Evolutionary conservation across 208 protist genomes (phyloP).

Genomic region (Crithidia sp.): DNA sequence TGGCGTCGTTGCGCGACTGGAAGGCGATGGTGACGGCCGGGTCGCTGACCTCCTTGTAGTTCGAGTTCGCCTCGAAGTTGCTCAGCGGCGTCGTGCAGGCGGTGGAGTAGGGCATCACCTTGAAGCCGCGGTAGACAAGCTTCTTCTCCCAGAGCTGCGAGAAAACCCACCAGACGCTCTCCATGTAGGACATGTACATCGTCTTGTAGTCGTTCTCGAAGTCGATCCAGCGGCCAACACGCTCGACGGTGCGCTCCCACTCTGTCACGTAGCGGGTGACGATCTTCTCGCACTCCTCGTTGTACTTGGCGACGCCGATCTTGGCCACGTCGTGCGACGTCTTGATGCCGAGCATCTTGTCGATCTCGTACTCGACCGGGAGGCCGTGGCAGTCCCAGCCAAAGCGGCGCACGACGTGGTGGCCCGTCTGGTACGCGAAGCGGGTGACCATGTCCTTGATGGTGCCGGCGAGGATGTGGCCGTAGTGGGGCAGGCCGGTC

Average conservation of each 20-base stretch:
- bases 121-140: slow-evolving; percentile 99
- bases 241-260: slow-evolving; percentile 96
- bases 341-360: slow-evolving; percentile 96
- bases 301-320: slow-evolving; percentile 99
- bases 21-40: slow-evolving; percentile 94
- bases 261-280: slow-evolving; percentile 99
- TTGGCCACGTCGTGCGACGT: slow-evolving; percentile 95
- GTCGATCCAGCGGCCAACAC: slow-evolving; percentile 99
- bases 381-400: slow-evolving; percentile 99
- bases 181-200: slow-evolving; percentile 99
- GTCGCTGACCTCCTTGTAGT: slow-evolving; percentile 99
- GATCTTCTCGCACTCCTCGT: slow-evolving; percentile 97
- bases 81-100: slow-evolving; percentile 99
- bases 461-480: slow-evolving; percentile 99
- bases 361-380: slow-evolving; percentile 99
- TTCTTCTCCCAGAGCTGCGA: slow-evolving; percentile 97
- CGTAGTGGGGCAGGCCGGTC: slow-evolving; percentile 99
- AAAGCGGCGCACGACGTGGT: slow-evolving; percentile 98
- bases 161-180: slow-evolving; percentile 99
- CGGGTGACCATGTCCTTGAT: slow-evolving; percentile 99
- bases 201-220: slow-evolving; percentile 99
- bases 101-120: slow-evolving; percentile 99
- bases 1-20: slow-evolving; percentile 71
- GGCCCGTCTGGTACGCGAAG: slow-evolving; percentile 98
- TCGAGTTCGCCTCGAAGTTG: slow-evolving; percentile 99